Percentiles rank a stretch among this genome's conserved stretches.
phyloP scores from a whole-genome alignment of 129 eudicot genomes.

The Escallonia rubra region DNA sequence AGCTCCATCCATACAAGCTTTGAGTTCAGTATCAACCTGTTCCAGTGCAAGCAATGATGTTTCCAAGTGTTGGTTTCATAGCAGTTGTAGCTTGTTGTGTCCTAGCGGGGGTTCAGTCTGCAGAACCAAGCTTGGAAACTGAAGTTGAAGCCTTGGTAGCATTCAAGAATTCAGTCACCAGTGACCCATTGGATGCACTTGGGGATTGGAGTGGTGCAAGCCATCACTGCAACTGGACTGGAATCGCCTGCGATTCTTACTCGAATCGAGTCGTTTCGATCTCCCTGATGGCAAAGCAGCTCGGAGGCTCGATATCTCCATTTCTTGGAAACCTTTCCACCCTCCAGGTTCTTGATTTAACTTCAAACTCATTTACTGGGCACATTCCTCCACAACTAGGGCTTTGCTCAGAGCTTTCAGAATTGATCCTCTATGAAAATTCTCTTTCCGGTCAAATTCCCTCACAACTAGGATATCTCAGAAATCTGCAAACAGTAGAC shows the following conservation, averaged over 20 bases:
- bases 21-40: background rate
- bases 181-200: conserved; percentile 60
- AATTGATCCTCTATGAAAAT: conserved; percentile 37
- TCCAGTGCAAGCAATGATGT: background rate
- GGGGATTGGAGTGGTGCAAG: conserved; percentile 47
- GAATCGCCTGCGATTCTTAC: conserved; percentile 47
- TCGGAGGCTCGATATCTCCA: conserved; percentile 59
- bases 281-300: conserved; percentile 39
- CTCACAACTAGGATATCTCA: conserved; percentile 46
- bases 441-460: conserved; percentile 69
- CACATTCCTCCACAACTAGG: conserved; percentile 58
- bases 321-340: conserved; percentile 68
- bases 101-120: conserved; percentile 22
- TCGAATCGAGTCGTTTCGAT: conserved; percentile 41
- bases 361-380: conserved; percentile 60
- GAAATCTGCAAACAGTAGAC: conserved; percentile 34
- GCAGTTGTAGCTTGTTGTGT: conserved; percentile 4
- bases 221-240: conserved; percentile 93
- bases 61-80: conserved; percentile 1
- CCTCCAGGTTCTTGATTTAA: conserved; percentile 77
- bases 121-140: conserved; percentile 21
- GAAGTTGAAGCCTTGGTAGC: conserved; percentile 48
- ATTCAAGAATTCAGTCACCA: conserved; percentile 43
- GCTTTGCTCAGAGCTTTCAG: conserved; percentile 44
- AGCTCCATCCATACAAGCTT: background rate